A percentile compares a stretch with the other conserved stretches of the same genome.
phyloP scores from a whole-genome alignment of 2,329 filamentous ascomycete genomes.

The Diplocarpon mali region DNA sequence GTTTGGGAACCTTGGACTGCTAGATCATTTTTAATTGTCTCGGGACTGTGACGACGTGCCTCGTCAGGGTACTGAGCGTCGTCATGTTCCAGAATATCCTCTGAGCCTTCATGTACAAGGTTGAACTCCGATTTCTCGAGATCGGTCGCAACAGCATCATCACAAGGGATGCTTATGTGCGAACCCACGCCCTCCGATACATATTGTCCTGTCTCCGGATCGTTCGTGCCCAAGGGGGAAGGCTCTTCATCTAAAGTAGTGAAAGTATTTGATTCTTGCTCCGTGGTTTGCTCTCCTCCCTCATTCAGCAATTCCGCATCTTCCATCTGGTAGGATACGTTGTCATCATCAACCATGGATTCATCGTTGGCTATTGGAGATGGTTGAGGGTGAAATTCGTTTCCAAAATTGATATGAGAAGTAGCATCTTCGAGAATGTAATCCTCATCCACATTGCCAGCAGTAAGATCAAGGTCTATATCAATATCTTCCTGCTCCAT shows the following conservation, averaged over 20 bases:
- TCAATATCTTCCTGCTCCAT: constrained; percentile 40
- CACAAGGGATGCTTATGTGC: neutral
- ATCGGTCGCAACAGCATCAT: neutral
- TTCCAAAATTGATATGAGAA: constrained; percentile 29
- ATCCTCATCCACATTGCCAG: constrained; percentile 37
- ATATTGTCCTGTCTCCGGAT: neutral
- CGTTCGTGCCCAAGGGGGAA: neutral
- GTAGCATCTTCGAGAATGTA: constrained; percentile 42
- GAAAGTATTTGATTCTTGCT: constrained; percentile 18
- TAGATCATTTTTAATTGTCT: neutral
- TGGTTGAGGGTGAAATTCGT: constrained; percentile 25
- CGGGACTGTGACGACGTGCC: neutral
- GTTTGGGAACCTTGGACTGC: constrained; percentile 2
- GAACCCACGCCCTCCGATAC: neutral
- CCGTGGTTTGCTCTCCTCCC: constrained; percentile 16
- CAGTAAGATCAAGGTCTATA: constrained; percentile 44
- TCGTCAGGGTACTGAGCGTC: neutral
- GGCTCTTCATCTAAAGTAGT: neutral
- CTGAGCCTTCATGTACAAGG: neutral
- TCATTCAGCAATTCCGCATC: constrained; percentile 23
- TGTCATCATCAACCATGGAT: constrained; percentile 34
- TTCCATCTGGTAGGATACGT: constrained; percentile 31
- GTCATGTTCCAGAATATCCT: neutral
- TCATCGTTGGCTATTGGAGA: constrained; percentile 34
- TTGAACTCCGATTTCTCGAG: neutral